Percentiles rank a stretch among this genome's conserved stretches.
Conservation (phyloP, 805 yeast genomes). For the Blastobotrys chiropterorum region DNA sequence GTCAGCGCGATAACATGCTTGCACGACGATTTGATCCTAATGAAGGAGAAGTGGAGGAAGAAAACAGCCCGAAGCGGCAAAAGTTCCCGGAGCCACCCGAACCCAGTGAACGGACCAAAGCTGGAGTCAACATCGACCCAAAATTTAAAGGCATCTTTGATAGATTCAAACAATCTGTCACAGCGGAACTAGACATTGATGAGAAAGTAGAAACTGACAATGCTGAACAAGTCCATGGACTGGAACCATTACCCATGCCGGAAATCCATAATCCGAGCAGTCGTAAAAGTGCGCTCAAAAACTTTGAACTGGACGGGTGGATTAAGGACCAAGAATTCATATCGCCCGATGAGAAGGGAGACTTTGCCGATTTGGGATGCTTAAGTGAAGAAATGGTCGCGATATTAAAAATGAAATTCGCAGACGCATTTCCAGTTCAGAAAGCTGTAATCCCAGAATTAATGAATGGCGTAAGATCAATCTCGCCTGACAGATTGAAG, state of each 20-base stretch:
- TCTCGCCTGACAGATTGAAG: conserved; percentile 31
- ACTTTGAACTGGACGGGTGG: conserved; percentile 39
- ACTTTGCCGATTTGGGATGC: conserved; percentile 46
- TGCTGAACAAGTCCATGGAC: conserved; percentile 20
- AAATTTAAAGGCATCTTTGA: conserved; percentile 48
- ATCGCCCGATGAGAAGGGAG: conserved; percentile 39
- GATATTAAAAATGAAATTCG: conserved; percentile 46
- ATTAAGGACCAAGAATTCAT: conserved; percentile 56
- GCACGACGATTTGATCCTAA: too few relatives aligned
- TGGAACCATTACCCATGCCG: conserved; percentile 85
- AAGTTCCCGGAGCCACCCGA: too few relatives aligned
- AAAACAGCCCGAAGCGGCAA: too few relatives aligned
- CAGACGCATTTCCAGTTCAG: conserved; percentile 72
- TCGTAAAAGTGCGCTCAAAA: conserved; percentile 31
- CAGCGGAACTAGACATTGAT: conserved; percentile 4
- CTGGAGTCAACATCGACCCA: conserved; percentile 21
- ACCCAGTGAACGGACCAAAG: too few relatives aligned
- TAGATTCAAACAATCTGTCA: conserved; percentile 36
- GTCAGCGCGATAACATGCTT: too few relatives aligned
- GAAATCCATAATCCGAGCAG: conserved; percentile 40
- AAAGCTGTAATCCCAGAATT: conserved; percentile 55
- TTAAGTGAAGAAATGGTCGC: conserved; percentile 35
- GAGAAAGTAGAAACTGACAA: conserved; percentile 19
- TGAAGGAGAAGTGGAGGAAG: too few relatives aligned
- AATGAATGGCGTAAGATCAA: conserved; percentile 33